Conservation (phyloP, 371 early-diverging fungal species). For the Conidiobolus incongruus region DNA sequence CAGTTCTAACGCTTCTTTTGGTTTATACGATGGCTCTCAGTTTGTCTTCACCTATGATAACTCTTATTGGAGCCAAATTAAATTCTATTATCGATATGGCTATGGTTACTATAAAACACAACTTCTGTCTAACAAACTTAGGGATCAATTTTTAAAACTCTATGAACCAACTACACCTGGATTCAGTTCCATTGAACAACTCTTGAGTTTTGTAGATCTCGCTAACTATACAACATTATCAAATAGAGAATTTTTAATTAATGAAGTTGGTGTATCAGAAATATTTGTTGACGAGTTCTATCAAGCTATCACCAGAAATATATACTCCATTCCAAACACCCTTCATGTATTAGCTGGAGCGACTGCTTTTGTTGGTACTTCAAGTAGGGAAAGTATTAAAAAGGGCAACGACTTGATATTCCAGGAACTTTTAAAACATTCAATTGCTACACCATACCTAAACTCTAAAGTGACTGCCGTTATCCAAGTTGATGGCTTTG, state of each 20-base stretch:
- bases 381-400: background rate
- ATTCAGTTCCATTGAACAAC: background rate
- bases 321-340: background rate
- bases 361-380: background rate
- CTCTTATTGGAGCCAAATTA: background rate
- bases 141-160: background rate
- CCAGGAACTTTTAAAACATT: background rate
- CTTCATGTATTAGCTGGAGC: constrained; percentile 2
- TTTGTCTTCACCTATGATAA: background rate
- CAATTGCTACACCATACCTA: background rate
- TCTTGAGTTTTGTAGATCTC: background rate
- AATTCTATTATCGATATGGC: constrained; percentile 3
- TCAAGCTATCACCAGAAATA: constrained; percentile 2
- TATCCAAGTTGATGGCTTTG: background rate
- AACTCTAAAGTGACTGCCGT: background rate
- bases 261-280: background rate
- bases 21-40: background rate
- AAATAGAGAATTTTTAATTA: background rate
- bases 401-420: constrained; percentile 13
- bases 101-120: background rate
- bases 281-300: background rate
- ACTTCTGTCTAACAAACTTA: background rate
- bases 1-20: background rate
- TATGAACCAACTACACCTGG: background rate
- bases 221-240: background rate